Base-by-base conservation (phyloP, 1,284 basidiomycete genomes). In the Sutorius eximius region DNA sequence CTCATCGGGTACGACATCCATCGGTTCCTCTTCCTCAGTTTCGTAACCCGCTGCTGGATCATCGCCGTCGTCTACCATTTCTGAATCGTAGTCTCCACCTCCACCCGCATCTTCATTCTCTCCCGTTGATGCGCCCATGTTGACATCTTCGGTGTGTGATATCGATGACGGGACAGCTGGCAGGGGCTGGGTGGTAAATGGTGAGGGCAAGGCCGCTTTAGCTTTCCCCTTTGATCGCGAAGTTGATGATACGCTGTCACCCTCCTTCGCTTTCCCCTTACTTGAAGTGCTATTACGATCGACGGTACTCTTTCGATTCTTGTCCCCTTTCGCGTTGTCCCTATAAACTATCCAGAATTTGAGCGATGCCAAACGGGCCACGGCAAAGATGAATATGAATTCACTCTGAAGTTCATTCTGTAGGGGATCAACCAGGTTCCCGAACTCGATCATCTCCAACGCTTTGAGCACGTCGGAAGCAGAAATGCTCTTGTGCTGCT, bases 401-500 rank as follows among this genome's bases (percentile, higher is more conserved):
- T 60, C 59, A 91, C 93, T 77, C 56, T 82, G 76, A 7, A 96
- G 79, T 66, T 95, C 91, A 0, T 73, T 75, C 59, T 91, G 87
- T 6, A 95, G 74, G 22, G 78, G 73, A 32, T 82, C 82, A 1
- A 87, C 80, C 45, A 94, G 77, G 59, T 92, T 89, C 5, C 85
- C 83, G 61, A 95, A 88, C 59, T 93, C 90, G 45, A 94, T 78
- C 46, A 86, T 77, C 62, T 90, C 89, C 5, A 95, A 79, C 0
- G 92, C 93, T 66, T 89, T 91, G 56, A 95, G 79, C 0, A 97
- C 91, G 67, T 96, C 93, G 0, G 89, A 85, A 0, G 92, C 91
- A 3, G 88, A 88, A 49, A 96, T 90, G 58, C 87, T 89, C 70
- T 95, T 96, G 69, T 92, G 91, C 55, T 91, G 88, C 59, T 93